Conservation (phyloP, 768 basidiomycete species). For the Mycena galopus region DNA sequence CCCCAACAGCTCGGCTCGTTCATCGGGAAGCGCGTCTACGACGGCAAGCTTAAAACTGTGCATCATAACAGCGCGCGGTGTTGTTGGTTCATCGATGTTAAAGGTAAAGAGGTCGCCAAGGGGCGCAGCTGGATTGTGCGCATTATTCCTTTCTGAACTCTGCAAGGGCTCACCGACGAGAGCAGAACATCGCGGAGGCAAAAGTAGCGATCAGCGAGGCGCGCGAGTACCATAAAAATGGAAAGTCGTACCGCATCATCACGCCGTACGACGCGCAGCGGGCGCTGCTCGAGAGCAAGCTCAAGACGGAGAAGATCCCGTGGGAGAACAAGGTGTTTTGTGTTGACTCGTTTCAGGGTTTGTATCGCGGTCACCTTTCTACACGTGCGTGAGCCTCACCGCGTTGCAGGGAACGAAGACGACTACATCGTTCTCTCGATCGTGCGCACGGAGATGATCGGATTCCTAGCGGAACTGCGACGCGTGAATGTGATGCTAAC, state of each 20-base stretch:
- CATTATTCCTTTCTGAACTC: background rate
- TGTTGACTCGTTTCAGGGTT: slow-evolving; percentile 85
- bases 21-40: slow-evolving; percentile 69
- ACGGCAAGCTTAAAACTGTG: slow-evolving; percentile 58
- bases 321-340: slow-evolving; percentile 80
- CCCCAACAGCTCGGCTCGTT: slow-evolving; percentile 66
- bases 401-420: slow-evolving; percentile 61
- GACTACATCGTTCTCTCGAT: slow-evolving; percentile 64
- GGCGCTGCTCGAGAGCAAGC: slow-evolving; percentile 59
- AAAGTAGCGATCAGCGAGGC: slow-evolving; percentile 54
- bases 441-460: slow-evolving; percentile 59
- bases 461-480: slow-evolving; percentile 59
- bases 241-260: slow-evolving; percentile 67
- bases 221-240: slow-evolving; percentile 58
- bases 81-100: slow-evolving; percentile 71
- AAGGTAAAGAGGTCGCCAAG: slow-evolving; percentile 44
- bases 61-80: slow-evolving; percentile 56
- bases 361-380: slow-evolving; percentile 8
- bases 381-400: background rate
- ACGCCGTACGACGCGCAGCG: slow-evolving; percentile 85
- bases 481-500: slow-evolving; percentile 70
- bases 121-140: slow-evolving; percentile 56
- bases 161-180: background rate
- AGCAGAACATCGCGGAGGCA: slow-evolving; percentile 69
- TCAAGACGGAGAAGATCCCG: slow-evolving; percentile 60